Conservation (phyloP, 257 asterid genomes). For the Scutellaria barbata region DNA sequence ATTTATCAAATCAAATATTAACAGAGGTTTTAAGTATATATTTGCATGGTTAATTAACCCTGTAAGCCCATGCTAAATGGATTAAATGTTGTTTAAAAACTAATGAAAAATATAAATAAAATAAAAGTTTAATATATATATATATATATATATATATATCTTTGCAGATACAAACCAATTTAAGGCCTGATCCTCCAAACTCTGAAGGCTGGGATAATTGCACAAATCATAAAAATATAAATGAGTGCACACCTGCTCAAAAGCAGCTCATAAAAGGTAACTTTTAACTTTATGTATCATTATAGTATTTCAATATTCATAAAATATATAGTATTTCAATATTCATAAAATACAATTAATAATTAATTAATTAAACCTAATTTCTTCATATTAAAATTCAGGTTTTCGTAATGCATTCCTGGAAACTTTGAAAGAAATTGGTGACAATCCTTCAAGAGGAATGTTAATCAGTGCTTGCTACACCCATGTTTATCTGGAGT, state of each 20-base stretch:
- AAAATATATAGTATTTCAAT: neutral
- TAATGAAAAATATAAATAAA: neutral
- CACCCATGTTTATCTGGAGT: neutral
- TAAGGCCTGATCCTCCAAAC: neutral
- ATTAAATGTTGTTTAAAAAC: no score
- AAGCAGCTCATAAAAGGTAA: conserved; percentile 18
- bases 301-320: neutral
- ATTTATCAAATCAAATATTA: no score
- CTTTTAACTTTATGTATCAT: neutral
- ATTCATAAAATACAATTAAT: neutral
- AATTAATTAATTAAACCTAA: neutral
- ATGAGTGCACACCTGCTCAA: conserved; percentile 7
- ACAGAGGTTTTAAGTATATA: no score
- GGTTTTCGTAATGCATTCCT: conserved; percentile 18
- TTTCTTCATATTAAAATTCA: neutral
- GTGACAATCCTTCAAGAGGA: conserved; percentile 18
- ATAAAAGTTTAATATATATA: neutral
- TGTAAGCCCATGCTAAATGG: no score
- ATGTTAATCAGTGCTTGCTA: neutral
- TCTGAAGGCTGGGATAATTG: neutral
- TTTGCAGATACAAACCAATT: neutral
- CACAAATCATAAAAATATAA: neutral
- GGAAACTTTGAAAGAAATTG: neutral
- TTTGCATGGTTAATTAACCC: no score
- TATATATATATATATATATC: neutral